Evolutionary conservation across 768 basidiomycete species (phyloP).

Genomic region (Calocera cornea): DNA sequence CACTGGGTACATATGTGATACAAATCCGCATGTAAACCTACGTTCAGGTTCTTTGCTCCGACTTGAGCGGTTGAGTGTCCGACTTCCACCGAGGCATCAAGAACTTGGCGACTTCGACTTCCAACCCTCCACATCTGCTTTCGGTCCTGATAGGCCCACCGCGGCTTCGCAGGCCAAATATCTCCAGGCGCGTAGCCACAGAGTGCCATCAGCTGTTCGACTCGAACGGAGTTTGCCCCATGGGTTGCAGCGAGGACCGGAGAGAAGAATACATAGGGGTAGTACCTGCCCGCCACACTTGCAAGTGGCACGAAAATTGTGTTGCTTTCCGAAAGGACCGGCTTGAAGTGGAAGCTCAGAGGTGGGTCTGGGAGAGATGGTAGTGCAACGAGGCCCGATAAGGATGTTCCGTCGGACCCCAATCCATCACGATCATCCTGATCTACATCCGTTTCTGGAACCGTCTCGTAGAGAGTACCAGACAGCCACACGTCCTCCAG

Average conservation of each 20-base stretch:
- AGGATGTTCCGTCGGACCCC: not conserved
- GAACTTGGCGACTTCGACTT: not conserved
- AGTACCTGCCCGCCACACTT: not conserved
- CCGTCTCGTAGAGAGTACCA: not conserved
- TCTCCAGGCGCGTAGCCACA: not conserved
- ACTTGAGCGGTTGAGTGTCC: not conserved
- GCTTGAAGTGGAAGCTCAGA: not conserved
- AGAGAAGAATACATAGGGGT: not conserved
- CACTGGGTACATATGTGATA: too few species aligned
- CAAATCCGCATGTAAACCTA: too few species aligned
- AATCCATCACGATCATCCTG: not conserved
- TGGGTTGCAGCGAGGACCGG: not conserved
- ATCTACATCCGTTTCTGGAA: not conserved
- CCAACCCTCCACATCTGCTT: not conserved
- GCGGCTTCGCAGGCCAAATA: not conserved
- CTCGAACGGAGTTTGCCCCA: not conserved
- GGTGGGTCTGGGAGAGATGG: not conserved
- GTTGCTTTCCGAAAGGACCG: not conserved
- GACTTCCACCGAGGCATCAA: not conserved
- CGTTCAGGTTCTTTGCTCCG: not conserved
- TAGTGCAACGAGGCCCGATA: not conserved
- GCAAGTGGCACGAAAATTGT: not conserved
- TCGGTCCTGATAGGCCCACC: not conserved
- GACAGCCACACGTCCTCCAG: not conserved
- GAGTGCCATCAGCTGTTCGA: not conserved